These are phyloP conservation scores for Rhexocercosporidium sp. DNA, from an alignment of 2,329 filamentous ascomycete species.

Conservation along the genomic window DNA sequence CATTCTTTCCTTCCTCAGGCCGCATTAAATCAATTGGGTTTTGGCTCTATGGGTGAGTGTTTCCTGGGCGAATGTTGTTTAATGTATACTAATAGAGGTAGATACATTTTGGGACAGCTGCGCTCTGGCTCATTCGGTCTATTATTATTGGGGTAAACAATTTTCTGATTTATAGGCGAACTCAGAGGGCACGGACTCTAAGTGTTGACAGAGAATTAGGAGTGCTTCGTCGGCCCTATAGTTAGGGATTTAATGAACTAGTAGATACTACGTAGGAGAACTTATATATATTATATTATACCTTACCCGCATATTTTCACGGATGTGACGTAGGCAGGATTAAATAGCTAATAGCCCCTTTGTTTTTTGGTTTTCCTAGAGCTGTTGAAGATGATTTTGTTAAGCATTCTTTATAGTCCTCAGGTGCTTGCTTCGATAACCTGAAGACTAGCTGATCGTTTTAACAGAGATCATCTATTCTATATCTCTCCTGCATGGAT, in stretches of 20 bases:
- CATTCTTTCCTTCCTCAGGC: background rate
- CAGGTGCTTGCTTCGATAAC: background rate
- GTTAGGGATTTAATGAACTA: background rate
- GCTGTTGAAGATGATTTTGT: background rate
- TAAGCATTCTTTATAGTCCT: background rate
- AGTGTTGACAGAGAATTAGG: background rate
- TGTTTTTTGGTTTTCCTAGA: background rate
- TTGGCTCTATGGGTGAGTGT: background rate
- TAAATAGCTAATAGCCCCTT: background rate
- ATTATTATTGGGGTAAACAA: background rate
- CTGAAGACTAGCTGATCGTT: slow-evolving; percentile 3
- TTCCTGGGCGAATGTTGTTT: background rate
- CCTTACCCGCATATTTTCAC: background rate
- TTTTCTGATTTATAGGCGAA: background rate
- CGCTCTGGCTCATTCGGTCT: background rate
- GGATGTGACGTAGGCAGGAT: background rate
- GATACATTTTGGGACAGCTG: slow-evolving; percentile 4
- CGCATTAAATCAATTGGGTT: background rate
- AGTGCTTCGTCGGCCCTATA: background rate
- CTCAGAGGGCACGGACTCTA: background rate
- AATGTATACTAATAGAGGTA: slow-evolving; percentile 5
- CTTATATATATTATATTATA: slow-evolving; percentile 3
- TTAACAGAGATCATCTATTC: slow-evolving; percentile 2
- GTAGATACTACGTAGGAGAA: slow-evolving; percentile 4
- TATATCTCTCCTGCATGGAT: no score